Percentiles rank a stretch among this genome's conserved stretches.
These are phyloP conservation scores for Suillus subaureus DNA, from an alignment of 768 basidiomycete genomes.

Conservation along the genomic window DNA sequence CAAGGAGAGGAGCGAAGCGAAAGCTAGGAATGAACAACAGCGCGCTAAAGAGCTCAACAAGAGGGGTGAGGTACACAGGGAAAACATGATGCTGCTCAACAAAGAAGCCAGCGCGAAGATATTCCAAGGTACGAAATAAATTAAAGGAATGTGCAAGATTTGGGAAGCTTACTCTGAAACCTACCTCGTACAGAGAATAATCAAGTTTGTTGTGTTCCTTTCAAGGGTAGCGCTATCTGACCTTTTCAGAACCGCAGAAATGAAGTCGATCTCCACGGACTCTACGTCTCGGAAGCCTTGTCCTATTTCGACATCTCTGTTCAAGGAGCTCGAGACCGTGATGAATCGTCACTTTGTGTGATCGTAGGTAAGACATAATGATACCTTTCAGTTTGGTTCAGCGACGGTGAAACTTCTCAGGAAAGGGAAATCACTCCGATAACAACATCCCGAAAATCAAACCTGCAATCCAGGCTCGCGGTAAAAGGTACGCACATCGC, in stretches of 20 bases:
- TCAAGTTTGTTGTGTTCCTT: conserved; percentile 2
- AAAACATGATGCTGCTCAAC: conserved; percentile 73
- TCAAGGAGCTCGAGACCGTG: conserved; percentile 55
- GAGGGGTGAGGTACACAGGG: conserved; percentile 72
- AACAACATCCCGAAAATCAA: conserved; percentile 71
- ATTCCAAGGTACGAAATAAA: conserved; percentile 59
- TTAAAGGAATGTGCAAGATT: not conserved
- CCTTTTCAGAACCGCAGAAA: conserved; percentile 41
- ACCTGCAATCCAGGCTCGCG: conserved; percentile 74
- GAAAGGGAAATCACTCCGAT: conserved; percentile 81
- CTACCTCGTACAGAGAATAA: conserved; percentile 8
- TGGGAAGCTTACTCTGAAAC: not conserved
- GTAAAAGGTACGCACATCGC: conserved; percentile 54
- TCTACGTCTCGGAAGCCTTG: conserved; percentile 88
- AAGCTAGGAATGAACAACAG: not conserved
- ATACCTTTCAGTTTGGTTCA: not conserved
- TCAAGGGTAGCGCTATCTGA: not conserved
- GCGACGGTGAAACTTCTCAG: conserved; percentile 31
- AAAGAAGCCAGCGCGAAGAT: conserved; percentile 82
- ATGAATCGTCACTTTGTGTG: conserved; percentile 61
- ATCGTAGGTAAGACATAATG: conserved; percentile 68
- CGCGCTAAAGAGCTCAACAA: conserved; percentile 72
- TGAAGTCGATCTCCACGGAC: conserved; percentile 81
- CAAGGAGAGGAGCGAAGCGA: conserved; percentile 63
- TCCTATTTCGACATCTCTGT: conserved; percentile 68